Evolutionary conservation across 768 basidiomycete genomes (phyloP), one percentile per base, ranked within the genome.

Genomic region (Termitomyces sp.): DNA sequence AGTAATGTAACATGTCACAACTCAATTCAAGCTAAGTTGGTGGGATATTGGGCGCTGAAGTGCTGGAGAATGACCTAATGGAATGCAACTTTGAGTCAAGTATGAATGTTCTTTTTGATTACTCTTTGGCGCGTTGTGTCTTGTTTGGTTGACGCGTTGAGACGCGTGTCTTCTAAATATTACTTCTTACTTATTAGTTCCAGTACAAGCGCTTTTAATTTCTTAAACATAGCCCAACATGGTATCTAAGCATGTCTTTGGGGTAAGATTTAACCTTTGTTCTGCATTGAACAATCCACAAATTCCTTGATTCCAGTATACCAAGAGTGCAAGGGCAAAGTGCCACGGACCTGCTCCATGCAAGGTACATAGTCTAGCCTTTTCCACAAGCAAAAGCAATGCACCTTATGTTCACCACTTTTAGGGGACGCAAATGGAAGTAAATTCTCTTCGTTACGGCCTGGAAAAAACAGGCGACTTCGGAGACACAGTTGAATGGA

Each of bases 401-500:
- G 8, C 45, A 47, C 41, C 41, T 39, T 34, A 46, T 44, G 37
- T n/a, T 31, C 20, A 18, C 36, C 41, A 20, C 33, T 54, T 56
- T 13, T 57, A 78, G 77, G 84, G 81, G 37, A 69, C 81, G 1
- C 51, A 65, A 0, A 81, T 92, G 41, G 71, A 76, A n/a, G 68
- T 76, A 16, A 87, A 86, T 2, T 76, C 76, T 18, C 71, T 92
- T 58, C 75, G 90, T n/a, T 90, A 91, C 64, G 90, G 90, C 0
- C 72, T 75, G 54, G 77, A 78, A 6, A 70, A 69, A 7, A 65
- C 66, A 9, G 73, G 68, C 20, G 70, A 77, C 41, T 83, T 78
- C 53, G 83, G 87, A 49, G 86, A 89, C 69, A 81, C 77, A 0
- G 82, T 91, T 3, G 78, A 85, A 66, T 92, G 91, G 91, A 76